phyloP scores from a whole-genome alignment of 192 early-diverging fungal genomes.

The Phycomyces nitens region DNA sequence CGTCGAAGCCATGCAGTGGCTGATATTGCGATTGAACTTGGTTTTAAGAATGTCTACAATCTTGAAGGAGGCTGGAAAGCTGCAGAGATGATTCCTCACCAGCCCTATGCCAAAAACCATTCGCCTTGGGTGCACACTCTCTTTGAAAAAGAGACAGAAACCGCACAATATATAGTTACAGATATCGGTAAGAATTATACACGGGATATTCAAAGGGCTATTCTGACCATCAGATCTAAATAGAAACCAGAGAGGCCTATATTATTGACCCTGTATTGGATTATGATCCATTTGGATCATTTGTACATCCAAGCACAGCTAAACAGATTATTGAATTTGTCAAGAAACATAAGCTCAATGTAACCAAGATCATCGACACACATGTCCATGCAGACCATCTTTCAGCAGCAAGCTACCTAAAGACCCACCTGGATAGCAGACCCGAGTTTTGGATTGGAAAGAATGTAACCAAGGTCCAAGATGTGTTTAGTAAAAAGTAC shows the following conservation, averaged over 20 bases:
- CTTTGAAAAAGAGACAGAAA: constrained; percentile 26
- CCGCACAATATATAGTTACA: constrained; percentile 31
- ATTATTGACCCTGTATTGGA: constrained; percentile 31
- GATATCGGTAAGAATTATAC: constrained; percentile 23
- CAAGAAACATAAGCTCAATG: constrained; percentile 13
- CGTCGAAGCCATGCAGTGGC: constrained; percentile 23
- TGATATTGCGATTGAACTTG: constrained; percentile 10
- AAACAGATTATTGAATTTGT: constrained; percentile 24
- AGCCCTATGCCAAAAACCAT: constrained; percentile 31
- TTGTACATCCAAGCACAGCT: constrained; percentile 17
- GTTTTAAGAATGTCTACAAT: constrained; percentile 23
- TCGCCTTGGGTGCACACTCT: constrained; percentile 32
- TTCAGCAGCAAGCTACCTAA: constrained; percentile 26
- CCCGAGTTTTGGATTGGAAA: constrained; percentile 26
- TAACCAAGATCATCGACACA: constrained; percentile 33
- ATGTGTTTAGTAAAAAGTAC: constrained; percentile 26
- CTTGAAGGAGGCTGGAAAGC: constrained; percentile 20
- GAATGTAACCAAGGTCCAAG: constrained; percentile 22
- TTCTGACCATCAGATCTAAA: neutral
- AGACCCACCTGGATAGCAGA: constrained; percentile 15
- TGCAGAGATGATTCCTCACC: constrained; percentile 15
- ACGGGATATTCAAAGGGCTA: neutral
- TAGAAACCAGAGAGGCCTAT: constrained; percentile 28
- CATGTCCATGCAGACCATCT: constrained; percentile 38
- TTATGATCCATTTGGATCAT: constrained; percentile 24